Percentiles rank a stretch among this genome's conserved stretches.
These are phyloP conservation scores for Claviceps capensis DNA, from an alignment of 2,329 filamentous ascomycete species.

Conservation along the genomic window DNA sequence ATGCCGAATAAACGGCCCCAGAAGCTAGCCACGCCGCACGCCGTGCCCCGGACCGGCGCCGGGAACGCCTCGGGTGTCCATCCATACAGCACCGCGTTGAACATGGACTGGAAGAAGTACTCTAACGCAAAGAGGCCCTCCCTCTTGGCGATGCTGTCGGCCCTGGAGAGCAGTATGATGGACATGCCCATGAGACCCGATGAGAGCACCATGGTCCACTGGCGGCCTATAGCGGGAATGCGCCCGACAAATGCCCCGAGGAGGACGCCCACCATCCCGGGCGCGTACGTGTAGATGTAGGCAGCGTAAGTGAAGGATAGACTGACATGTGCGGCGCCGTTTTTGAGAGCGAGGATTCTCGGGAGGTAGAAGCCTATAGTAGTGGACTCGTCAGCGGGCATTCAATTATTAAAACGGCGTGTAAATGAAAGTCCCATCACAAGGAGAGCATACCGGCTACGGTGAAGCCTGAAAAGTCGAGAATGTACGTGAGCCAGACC, in stretches of 20 bases:
- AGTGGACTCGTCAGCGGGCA: not conserved
- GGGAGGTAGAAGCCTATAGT: slow-evolving; percentile 28
- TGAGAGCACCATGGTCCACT: slow-evolving; percentile 31
- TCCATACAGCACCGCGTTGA: slow-evolving; percentile 23
- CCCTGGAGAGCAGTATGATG: slow-evolving; percentile 30
- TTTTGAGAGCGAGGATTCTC: slow-evolving; percentile 36
- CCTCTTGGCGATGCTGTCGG: slow-evolving; percentile 23
- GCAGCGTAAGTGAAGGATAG: slow-evolving; percentile 34
- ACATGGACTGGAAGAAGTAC: slow-evolving; percentile 30
- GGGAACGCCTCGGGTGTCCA: slow-evolving; percentile 46
- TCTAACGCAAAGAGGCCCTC: slow-evolving; percentile 28
- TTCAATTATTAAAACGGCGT: no score
- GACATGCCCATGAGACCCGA: slow-evolving; percentile 30
- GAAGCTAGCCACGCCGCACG: slow-evolving; percentile 42
- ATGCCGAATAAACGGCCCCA: slow-evolving; percentile 46
- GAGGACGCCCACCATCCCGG: slow-evolving; percentile 36
- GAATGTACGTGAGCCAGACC: slow-evolving; percentile 24
- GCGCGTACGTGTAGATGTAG: slow-evolving; percentile 40
- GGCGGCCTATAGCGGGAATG: slow-evolving; percentile 23
- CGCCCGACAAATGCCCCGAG: slow-evolving; percentile 28
- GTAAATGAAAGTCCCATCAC: not conserved
- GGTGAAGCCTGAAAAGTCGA: slow-evolving; percentile 26
- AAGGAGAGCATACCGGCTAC: slow-evolving; percentile 16
- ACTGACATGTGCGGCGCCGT: slow-evolving; percentile 27
- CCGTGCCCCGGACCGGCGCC: slow-evolving; percentile 38